Evolutionary conservation across 495 filamentous ascomycete species (phyloP), one percentile per base, ranked within the genome.

Genomic region (Lasiosphaeria ovina): DNA sequence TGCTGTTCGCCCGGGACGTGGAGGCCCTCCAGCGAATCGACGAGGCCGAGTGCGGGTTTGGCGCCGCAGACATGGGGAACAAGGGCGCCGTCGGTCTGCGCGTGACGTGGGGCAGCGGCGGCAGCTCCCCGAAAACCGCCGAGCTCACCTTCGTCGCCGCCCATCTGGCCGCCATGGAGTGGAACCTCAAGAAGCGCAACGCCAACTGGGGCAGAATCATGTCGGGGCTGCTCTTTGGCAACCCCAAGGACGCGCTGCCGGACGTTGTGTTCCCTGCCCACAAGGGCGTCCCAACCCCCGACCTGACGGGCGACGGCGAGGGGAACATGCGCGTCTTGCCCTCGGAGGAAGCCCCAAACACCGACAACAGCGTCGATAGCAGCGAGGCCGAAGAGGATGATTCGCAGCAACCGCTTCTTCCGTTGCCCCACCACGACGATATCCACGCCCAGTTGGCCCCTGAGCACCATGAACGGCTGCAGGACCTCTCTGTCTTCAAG

Each of bases 91-190:
- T 94, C 6, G 94, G 89, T 0, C 79, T 93, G 35, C 77, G 91
- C 36, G 68, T 96, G 54, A 81, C 80, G 2, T 88, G 70, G 54
- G 58, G 51, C 31, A 55, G 58, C 17, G 62, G 62, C 9, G 55
- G 53, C 51, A 63, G 35, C 55, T 54, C 45, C 24, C 3, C 69
- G 4, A 71, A 77, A 40, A 76, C 78, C 10, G 77, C 85, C 2
- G 84, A 89, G 62, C 71, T 98, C 47, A 96, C 90, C 1, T 90
- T 97, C 59, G 85, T 96, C 10, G 86, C 90, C 16, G 89, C 91
- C n/a, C 94, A 98, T 72, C 78, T 97, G 49, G 91, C 93, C 3
- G 87, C 92, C 3, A 89, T 90, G 83, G 94, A 98, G 69, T 75
- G 84, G 70, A 86, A 82, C 10, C 69, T 89, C 36, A 74, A 83